Evolutionary conservation across 2,329 filamentous ascomycete species (phyloP), one percentile per base, ranked within the genome.

Genomic region (Hypoxylon sp.): DNA sequence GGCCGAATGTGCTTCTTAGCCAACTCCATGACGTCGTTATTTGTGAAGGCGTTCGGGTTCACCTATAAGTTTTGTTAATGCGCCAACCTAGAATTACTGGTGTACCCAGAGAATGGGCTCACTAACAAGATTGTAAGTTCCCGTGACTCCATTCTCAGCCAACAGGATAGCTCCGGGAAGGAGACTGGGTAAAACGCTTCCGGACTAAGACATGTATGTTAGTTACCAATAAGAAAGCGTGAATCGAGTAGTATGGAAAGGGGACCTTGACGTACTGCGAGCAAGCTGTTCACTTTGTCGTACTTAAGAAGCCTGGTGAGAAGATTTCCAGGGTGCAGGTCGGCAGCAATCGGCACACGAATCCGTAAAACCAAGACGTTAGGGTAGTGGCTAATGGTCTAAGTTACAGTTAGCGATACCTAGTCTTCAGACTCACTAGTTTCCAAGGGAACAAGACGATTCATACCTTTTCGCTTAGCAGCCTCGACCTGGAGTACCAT

Each of bases 11-110:
- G 30, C 46, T 68, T 28, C 56, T 62, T 65, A 7, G 51, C 66
- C n/a, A 68, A 53, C 53, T 58, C 58, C 66, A 68, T 57, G 28
- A 66, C 32, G 34, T 66, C 58, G 11, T 55, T 59, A 38, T 68
- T 65, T 17, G 38, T 43, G 38, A 43, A 43, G 11, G 38, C 7
- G 17, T 43, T 43, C 17, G 38, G 38, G 38, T 43, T 43, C 17
- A 43, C 17, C 38, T 43, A 11, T 11, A 21, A 4, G 2, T 11
- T 43, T 21, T 11, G 17, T 43, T 11, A 43, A n/a, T 21, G 17
- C 9, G 6, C 17, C 11, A 11, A 11, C 9, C 9, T 21, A 10
- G 17, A 21, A 43, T 21, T 3, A 4, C 38, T 11, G 9, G 5
- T 9, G 4, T 43, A 11, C 6, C 38, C 17, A 21, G 38, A 21